These are phyloP conservation scores for Suillus clintonianus DNA, from an alignment of 768 basidiomycete genomes.

Conservation along the genomic window DNA sequence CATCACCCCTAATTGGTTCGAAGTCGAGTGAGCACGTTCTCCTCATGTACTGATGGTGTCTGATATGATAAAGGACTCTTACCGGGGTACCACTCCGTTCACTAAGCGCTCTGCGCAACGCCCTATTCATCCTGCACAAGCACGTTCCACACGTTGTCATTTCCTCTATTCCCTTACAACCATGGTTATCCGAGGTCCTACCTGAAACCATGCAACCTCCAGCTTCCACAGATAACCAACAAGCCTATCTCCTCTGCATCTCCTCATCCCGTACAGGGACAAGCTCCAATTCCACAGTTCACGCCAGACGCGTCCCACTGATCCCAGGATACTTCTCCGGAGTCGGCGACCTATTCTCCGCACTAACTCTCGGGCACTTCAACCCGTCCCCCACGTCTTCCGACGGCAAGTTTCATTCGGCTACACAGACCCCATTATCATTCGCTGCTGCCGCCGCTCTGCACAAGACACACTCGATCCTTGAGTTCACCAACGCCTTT, in stretches of 20 bases:
- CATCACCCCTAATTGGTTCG: slow-evolving; percentile 98
- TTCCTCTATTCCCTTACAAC: slow-evolving; percentile 77
- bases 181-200: slow-evolving; percentile 59
- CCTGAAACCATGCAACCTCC: slow-evolving; percentile 42
- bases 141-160: slow-evolving; percentile 87
- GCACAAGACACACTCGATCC: slow-evolving; percentile 73
- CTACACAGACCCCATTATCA: slow-evolving; percentile 30
- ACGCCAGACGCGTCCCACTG: slow-evolving; percentile 72
- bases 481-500: slow-evolving; percentile 59
- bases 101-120: slow-evolving; percentile 61
- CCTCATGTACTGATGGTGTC: neutral
- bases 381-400: slow-evolving; percentile 25
- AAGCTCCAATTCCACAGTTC: slow-evolving; percentile 44
- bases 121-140: slow-evolving; percentile 75
- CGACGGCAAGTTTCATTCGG: slow-evolving; percentile 6
- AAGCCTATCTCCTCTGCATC: slow-evolving; percentile 75
- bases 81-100: slow-evolving; percentile 74
- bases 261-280: slow-evolving; percentile 52
- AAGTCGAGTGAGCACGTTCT: slow-evolving; percentile 73
- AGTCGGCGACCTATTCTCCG: slow-evolving; percentile 95
- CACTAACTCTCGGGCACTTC: slow-evolving; percentile 85
- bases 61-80: slow-evolving; percentile 55
- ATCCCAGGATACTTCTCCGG: slow-evolving; percentile 94
- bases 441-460: slow-evolving; percentile 62
- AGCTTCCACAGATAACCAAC: slow-evolving; percentile 17